Base-by-base conservation (phyloP, 75 land plant genomes). In the Isoetes taiwanensis region DNA sequence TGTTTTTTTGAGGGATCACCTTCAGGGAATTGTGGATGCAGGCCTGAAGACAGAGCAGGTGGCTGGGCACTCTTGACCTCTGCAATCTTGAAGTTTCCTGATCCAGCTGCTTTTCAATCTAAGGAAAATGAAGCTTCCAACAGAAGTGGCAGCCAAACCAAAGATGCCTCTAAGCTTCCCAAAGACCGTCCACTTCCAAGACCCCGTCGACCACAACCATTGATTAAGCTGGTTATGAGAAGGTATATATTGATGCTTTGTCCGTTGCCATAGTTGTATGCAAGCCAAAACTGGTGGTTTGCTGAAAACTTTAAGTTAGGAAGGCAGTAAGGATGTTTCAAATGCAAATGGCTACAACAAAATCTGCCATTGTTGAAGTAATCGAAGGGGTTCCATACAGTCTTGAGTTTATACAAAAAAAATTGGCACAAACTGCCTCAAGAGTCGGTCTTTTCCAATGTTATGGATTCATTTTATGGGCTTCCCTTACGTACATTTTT, bases 221-320 rank as follows among this genome's bases (percentile, higher is more conserved):
- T 93, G 27, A 77, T 93, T 28, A 87, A 87, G 61, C 83, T 93
- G 59, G 98, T 93, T 19, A 84, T 84, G 90, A 64, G 95, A 80
- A 93, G 98, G 98, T 91, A 43, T 33, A 19, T 14, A 10, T 54
- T 1, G 30, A 0, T 24, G 14, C 3, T 25, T 6, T 54, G 30
- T 8, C 16, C 6, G 32, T 28, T 30, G 14, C 3, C 5, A 48
- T 48, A 19, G 52, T 9, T 48, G n/a, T n/a, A n/a, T n/a, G n/a
- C n/a, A n/a, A n/a, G n/a, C n/a, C n/a, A n/a, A n/a, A n/a, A n/a
- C n/a, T n/a, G n/a, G n/a, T n/a, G n/a, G n/a, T n/a, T n/a, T n/a
- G n/a, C n/a, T n/a, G n/a, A n/a, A n/a, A n/a, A n/a, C n/a, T n/a
- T n/a, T n/a, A n/a, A n/a, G n/a, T n/a, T n/a, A n/a, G n/a, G n/a